Conservation (phyloP, 306 rosid species). For the Coriaria nepalensis region DNA sequence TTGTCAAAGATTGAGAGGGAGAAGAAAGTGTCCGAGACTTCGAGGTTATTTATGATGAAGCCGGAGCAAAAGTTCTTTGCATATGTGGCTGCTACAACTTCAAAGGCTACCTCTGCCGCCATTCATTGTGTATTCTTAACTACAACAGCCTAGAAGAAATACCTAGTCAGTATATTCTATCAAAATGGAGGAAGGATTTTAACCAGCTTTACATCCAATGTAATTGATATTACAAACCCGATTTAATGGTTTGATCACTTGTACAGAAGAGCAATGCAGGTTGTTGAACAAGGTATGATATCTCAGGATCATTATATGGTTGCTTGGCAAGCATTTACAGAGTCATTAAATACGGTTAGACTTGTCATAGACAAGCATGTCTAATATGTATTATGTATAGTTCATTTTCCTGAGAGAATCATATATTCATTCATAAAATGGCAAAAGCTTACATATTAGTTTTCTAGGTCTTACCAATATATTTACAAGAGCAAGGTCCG, state of each 20-base stretch:
- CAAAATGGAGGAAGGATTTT: slow-evolving; percentile 89
- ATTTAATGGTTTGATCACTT: slow-evolving; percentile 92
- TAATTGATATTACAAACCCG: slow-evolving; percentile 70
- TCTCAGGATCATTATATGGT: slow-evolving; percentile 80
- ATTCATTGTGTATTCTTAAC: slow-evolving; percentile 64
- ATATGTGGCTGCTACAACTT: slow-evolving; percentile 71
- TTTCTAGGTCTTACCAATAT: slow-evolving; percentile 39
- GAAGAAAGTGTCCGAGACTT: slow-evolving; percentile 36
- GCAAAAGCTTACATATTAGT: neutral
- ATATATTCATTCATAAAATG: too few species aligned
- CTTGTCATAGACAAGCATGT: slow-evolving; percentile 59
- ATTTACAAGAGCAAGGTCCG: slow-evolving; percentile 63
- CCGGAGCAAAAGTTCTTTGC: slow-evolving; percentile 67
- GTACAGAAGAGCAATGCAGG: slow-evolving; percentile 80
- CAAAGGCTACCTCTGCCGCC: slow-evolving; percentile 86
- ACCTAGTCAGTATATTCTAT: slow-evolving; percentile 66
- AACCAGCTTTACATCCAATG: slow-evolving; percentile 53
- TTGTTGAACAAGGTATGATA: slow-evolving; percentile 77
- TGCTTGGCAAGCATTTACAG: slow-evolving; percentile 84
- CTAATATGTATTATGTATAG: slow-evolving; percentile 5
- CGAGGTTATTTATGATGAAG: slow-evolving; percentile 75
- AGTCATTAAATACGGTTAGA: slow-evolving; percentile 74
- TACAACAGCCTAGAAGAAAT: slow-evolving; percentile 75
- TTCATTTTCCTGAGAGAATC: too few species aligned
- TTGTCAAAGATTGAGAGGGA: slow-evolving; percentile 49